These are phyloP conservation scores for Alternaria panax DNA, from an alignment of 2,329 filamentous ascomycete species.

Conservation along the genomic window DNA sequence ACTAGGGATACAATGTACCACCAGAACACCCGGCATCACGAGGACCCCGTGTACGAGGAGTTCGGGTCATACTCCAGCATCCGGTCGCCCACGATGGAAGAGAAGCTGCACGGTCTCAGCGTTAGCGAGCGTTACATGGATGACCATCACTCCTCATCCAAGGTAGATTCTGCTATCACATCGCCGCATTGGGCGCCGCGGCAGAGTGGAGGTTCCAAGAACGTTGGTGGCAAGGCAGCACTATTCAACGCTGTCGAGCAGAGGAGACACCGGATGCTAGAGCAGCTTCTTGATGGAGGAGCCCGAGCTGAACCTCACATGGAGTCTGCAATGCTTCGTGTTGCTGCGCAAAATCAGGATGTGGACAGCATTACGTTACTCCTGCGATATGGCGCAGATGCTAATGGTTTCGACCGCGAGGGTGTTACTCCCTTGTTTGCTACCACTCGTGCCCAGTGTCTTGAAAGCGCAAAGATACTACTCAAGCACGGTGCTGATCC, in stretches of 20 bases:
- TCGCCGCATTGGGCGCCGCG: slow-evolving; percentile 30
- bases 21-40: slow-evolving; percentile 27
- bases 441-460: slow-evolving; percentile 37
- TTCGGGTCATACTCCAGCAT: slow-evolving; percentile 24
- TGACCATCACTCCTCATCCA: slow-evolving; percentile 27
- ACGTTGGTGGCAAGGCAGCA: slow-evolving; percentile 44
- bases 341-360: slow-evolving; percentile 42
- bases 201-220: slow-evolving; percentile 34
- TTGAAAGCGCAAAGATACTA: slow-evolving; percentile 56
- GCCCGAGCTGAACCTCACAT: slow-evolving; percentile 37
- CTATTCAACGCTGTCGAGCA: slow-evolving; percentile 65
- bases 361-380: slow-evolving; percentile 38
- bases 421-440: slow-evolving; percentile 40
- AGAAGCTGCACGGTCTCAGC: slow-evolving; percentile 34
- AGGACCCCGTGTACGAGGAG: slow-evolving; percentile 35
- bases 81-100: slow-evolving; percentile 33
- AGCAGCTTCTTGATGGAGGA: slow-evolving; percentile 45
- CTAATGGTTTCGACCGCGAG: slow-evolving; percentile 41
- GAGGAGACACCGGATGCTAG: slow-evolving; percentile 67
- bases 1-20: slow-evolving; percentile 39
- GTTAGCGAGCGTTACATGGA: slow-evolving; percentile 35
- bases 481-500: slow-evolving; percentile 36
- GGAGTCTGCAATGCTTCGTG: slow-evolving; percentile 44
- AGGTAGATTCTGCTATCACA: slow-evolving; percentile 25
- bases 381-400: slow-evolving; percentile 40